These are phyloP conservation scores for Candida freyschussii DNA, from an alignment of 1,139 yeast species.

Conservation along the genomic window DNA sequence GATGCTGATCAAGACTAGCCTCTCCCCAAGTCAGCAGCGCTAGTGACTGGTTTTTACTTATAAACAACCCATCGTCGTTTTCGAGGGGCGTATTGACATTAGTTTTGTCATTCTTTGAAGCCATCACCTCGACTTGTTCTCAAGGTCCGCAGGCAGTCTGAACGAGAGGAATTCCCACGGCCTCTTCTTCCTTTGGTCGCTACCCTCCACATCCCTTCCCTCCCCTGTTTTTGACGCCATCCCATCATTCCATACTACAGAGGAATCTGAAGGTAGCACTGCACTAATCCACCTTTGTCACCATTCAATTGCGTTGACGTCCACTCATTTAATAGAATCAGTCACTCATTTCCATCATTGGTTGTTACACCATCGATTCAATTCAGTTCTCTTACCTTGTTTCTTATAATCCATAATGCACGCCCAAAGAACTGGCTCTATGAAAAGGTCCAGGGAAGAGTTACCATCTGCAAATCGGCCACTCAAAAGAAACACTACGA, in stretches of 20 bases:
- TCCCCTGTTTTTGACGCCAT: too few species aligned
- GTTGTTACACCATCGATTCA: slow-evolving; percentile 1
- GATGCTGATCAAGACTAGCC: too few species aligned
- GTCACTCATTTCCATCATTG: slow-evolving; percentile 6
- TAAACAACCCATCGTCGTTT: too few species aligned
- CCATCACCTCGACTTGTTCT: neutral
- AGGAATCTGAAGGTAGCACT: too few species aligned
- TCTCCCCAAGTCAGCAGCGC: too few species aligned
- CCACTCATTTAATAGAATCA: slow-evolving; percentile 23
- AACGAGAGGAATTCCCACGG: neutral
- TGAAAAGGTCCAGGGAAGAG: slow-evolving; percentile 26
- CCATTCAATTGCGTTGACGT: slow-evolving; percentile 30
- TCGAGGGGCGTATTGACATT: too few species aligned
- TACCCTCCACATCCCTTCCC: neutral
- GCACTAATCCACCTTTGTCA: too few species aligned
- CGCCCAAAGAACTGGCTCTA: slow-evolving; percentile 15
- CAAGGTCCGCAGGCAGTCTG: neutral
- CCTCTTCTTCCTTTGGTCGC: neutral
- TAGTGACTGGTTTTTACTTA: too few species aligned
- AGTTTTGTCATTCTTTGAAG: neutral
- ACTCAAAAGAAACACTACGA: slow-evolving; percentile 16
- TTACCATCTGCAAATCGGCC: slow-evolving; percentile 17
- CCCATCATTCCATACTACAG: too few species aligned
- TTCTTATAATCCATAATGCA: slow-evolving; percentile 4
- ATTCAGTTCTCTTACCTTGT: neutral